These are phyloP conservation scores for Tylopilus orsonianus DNA, from an alignment of 1,284 basidiomycete genomes.

Conservation along the genomic window DNA sequence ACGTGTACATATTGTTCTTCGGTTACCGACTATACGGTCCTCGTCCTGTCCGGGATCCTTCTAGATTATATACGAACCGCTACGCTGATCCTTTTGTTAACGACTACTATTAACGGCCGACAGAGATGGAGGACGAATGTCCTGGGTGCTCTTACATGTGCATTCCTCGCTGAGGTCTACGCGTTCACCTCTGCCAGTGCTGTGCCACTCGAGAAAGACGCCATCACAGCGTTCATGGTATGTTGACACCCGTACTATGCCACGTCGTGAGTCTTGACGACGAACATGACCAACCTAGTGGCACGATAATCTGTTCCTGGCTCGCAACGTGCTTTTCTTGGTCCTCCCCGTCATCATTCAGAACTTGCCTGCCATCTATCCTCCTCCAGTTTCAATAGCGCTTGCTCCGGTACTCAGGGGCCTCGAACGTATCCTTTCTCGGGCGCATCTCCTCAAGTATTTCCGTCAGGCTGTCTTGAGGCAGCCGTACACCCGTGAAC, in stretches of 20 bases:
- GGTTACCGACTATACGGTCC: slow-evolving; percentile 57
- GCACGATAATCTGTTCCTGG: slow-evolving; percentile 58
- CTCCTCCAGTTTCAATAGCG: slow-evolving; percentile 17
- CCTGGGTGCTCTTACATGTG: slow-evolving; percentile 47
- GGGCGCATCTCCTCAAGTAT: slow-evolving; percentile 54
- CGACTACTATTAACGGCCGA: slow-evolving; percentile 37
- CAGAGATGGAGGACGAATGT: slow-evolving; percentile 51
- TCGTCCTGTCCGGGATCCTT: slow-evolving; percentile 51
- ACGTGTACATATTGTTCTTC: slow-evolving; percentile 63
- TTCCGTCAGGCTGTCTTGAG: slow-evolving; percentile 56
- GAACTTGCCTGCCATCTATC: slow-evolving; percentile 38
- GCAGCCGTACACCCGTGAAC: slow-evolving; percentile 45
- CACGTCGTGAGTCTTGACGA: slow-evolving; percentile 2
- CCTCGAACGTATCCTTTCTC: slow-evolving; percentile 42
- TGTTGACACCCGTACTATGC: slow-evolving; percentile 22
- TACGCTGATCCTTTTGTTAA: slow-evolving; percentile 53
- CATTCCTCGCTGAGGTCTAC: slow-evolving; percentile 55
- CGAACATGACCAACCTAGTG: slow-evolving; percentile 43
- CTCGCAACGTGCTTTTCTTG: slow-evolving; percentile 59
- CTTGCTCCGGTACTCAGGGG: slow-evolving; percentile 32
- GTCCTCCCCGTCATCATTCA: slow-evolving; percentile 53
- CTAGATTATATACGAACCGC: slow-evolving; percentile 59
- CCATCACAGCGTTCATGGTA: slow-evolving; percentile 53
- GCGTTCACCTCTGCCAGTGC: slow-evolving; percentile 48
- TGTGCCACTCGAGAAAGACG: slow-evolving; percentile 42